A percentile compares a stretch with the other conserved stretches of the same genome.
Evolutionary conservation across 1,139 yeast genomes (phyloP).

Genomic region (Geotrichum histeridarum): DNA sequence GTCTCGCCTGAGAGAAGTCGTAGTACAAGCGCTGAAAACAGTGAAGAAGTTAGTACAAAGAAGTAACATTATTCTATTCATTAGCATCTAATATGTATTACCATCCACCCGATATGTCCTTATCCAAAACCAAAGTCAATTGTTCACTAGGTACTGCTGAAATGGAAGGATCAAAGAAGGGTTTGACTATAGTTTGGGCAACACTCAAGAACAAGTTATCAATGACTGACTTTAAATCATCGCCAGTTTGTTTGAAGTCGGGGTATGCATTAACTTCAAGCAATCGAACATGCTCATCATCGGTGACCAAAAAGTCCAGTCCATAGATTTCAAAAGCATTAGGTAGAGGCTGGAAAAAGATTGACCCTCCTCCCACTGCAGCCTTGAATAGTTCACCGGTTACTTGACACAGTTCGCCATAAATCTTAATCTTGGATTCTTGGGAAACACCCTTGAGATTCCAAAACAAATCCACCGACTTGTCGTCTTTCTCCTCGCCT

Average conservation of each 20-base stretch:
- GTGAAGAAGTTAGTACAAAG: neutral
- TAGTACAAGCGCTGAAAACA: neutral
- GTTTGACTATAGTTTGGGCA: slow-evolving; percentile 27
- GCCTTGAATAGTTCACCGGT: slow-evolving; percentile 76
- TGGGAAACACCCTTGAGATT: slow-evolving; percentile 46
- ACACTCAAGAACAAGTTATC: slow-evolving; percentile 33
- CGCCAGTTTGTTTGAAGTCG: slow-evolving; percentile 94
- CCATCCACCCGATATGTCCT: slow-evolving; percentile 32
- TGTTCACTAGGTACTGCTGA: slow-evolving; percentile 22
- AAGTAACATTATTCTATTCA: neutral
- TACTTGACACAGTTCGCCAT: slow-evolving; percentile 53
- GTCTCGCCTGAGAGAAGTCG: neutral
- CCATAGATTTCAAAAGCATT: slow-evolving; percentile 88
- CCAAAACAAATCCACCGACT: slow-evolving; percentile 65
- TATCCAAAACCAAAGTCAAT: slow-evolving; percentile 41
- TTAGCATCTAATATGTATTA: neutral
- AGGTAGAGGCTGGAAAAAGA: slow-evolving; percentile 80
- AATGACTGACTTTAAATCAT: slow-evolving; percentile 55
- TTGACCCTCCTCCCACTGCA: slow-evolving; percentile 69
- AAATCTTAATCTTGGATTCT: slow-evolving; percentile 43
- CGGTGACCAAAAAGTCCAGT: slow-evolving; percentile 73
- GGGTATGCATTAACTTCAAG: slow-evolving; percentile 92
- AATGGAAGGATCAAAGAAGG: slow-evolving; percentile 26
- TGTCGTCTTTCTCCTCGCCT: slow-evolving; percentile 43
- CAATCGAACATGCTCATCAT: slow-evolving; percentile 50